Conservation (phyloP, 2,329 filamentous ascomycete genomes). For the Epichloe sp. region DNA sequence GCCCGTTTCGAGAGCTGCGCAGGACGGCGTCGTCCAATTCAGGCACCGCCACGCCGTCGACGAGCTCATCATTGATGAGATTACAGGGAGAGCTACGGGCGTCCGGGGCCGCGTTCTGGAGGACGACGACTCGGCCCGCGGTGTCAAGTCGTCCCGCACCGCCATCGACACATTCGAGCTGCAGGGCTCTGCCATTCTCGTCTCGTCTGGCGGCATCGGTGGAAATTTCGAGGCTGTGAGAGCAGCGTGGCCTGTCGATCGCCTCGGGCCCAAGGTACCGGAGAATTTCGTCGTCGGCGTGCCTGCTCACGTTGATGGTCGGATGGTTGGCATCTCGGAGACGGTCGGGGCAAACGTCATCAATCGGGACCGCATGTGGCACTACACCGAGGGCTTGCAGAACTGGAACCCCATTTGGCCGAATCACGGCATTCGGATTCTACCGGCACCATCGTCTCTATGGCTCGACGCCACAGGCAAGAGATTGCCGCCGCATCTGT, state of each 20-base stretch:
- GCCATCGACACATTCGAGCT: constrained; percentile 40
- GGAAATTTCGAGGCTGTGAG: constrained; percentile 49
- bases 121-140: constrained; percentile 34
- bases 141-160: constrained; percentile 35
- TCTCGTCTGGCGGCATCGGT: constrained; percentile 46
- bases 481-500: constrained; percentile 42
- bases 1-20: constrained; percentile 38
- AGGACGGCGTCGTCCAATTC: constrained; percentile 40
- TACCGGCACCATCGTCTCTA: constrained; percentile 47
- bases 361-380: constrained; percentile 53
- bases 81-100: constrained; percentile 38
- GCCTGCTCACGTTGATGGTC: constrained; percentile 50
- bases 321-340: constrained; percentile 46
- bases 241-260: constrained; percentile 42
- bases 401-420: constrained; percentile 54
- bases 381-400: constrained; percentile 48
- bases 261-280: constrained; percentile 42
- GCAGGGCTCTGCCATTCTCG: constrained; percentile 36
- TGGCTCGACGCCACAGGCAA: constrained; percentile 50
- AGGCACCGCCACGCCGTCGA: constrained; percentile 44
- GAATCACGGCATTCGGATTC: constrained; percentile 43
- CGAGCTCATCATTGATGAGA: constrained; percentile 38
- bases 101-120: constrained; percentile 41
- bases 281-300: constrained; percentile 46
- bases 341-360: constrained; percentile 38